Evolutionary conservation across 768 basidiomycete species (phyloP).

Genomic region (Tubosaeta sp.): DNA sequence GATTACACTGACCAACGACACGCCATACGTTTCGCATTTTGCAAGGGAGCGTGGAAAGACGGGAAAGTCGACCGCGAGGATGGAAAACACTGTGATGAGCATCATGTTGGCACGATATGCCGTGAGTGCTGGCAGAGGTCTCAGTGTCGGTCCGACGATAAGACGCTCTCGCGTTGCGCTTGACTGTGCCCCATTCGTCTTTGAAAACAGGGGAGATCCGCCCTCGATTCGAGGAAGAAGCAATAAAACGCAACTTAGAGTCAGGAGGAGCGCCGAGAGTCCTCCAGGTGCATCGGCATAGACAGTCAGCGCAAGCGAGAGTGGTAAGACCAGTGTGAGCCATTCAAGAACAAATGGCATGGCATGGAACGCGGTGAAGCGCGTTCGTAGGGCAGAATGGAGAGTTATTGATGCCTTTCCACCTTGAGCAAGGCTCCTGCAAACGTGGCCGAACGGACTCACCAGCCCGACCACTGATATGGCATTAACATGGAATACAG

Average conservation of each 20-base stretch:
- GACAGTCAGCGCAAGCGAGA: constrained; percentile 79
- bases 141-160: constrained; percentile 6
- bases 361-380: constrained; percentile 36
- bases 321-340: constrained; percentile 63
- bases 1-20: constrained; percentile 68
- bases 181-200: constrained; percentile 7
- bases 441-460: constrained; percentile 24
- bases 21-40: constrained; percentile 93
- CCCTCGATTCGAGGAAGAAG: constrained; percentile 38
- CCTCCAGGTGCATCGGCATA: constrained; percentile 55
- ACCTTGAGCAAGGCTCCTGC: constrained; percentile 16
- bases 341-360: constrained; percentile 51
- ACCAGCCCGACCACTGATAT: constrained; percentile 66
- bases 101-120: constrained; percentile 94
- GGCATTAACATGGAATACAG: constrained; percentile 61
- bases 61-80: constrained; percentile 94
- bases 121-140: constrained; percentile 72
- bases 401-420: constrained; percentile 67
- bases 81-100: constrained; percentile 84
- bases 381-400: constrained; percentile 56
- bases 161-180: background rate
- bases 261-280: constrained; percentile 47
- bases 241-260: constrained; percentile 43
- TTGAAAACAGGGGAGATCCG: constrained; percentile 53
- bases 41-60: constrained; percentile 85